Evolutionary conservation across 345 rosid genomes (phyloP), one percentile per base, ranked within the genome.

Genomic region (Salix purpurea): DNA sequence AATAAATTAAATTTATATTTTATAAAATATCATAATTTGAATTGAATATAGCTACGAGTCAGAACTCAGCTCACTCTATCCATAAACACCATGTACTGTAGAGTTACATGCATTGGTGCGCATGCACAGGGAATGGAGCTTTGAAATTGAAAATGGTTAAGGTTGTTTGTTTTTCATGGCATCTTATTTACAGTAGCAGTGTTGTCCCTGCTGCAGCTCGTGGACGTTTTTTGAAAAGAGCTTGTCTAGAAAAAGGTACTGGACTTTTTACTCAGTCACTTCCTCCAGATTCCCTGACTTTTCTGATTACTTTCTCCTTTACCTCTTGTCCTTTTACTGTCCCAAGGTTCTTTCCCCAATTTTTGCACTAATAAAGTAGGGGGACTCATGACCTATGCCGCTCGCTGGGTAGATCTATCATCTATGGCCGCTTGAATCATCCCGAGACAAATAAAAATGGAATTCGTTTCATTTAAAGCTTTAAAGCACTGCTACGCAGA

Each of bases 271-370:
- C 44, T 71, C 21, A 52, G 70, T 66, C 64, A 42, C 66, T 66
- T 24, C 71, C 26, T 18, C 40, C 40, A 73, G 85, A 82, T 82
- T 82, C 85, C 82, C 81, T 30, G 4, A 3, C 68, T 76, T 74
- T 73, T 78, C 76, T 73, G 71, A 11, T 58, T 37, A 2, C 50
- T 40, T 34, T 48, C 48, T 21, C 12, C 58, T 28, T 74, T 74
- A 78, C 39, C 40, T 40, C 15, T 62, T 46, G 69, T 71, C 76
- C 60, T 73, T 61, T 67, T 71, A 52, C 75, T 39, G 69, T 81
- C 58, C 32, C 37, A 11, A 26, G 79, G 70, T 36, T 76, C 76
- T 74, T 40, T 46, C 14, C 50, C 14, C 50, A 13, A 13, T 46
- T 46, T 46, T 46, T 46, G 15, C 14, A 46, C 50, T 4, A 7